Conservation (phyloP, 2,329 filamentous ascomycete species). For the Venturia nashicola region DNA sequence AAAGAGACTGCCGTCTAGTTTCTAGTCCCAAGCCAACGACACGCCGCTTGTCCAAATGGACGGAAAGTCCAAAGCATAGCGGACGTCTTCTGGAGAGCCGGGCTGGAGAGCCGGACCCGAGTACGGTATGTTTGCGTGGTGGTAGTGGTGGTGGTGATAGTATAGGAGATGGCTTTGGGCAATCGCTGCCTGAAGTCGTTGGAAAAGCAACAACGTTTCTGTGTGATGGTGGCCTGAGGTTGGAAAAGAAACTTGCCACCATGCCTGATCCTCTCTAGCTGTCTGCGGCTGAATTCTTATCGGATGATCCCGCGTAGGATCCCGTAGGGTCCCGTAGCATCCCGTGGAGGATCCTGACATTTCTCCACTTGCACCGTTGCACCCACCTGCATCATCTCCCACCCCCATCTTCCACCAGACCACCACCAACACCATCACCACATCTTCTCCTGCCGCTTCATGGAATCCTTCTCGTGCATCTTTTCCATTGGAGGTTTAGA, state of each 20-base stretch:
- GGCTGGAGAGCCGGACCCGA: no score
- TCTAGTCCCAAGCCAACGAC: neutral
- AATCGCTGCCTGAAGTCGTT: neutral
- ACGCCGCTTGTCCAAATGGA: neutral
- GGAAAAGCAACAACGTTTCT: neutral
- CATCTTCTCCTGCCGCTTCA: neutral
- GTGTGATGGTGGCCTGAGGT: neutral
- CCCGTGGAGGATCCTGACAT: neutral
- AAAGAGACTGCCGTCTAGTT: neutral
- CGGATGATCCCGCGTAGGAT: neutral
- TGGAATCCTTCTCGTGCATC: neutral
- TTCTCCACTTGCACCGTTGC: neutral
- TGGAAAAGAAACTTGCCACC: neutral
- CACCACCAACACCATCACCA: neutral
- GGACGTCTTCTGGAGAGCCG: no score
- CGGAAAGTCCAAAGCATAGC: neutral
- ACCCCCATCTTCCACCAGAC: neutral
- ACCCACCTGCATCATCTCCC: no score
- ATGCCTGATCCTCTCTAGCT: neutral
- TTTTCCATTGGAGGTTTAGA: neutral
- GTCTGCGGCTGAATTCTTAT: neutral
- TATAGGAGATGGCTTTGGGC: neutral
- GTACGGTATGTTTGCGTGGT: no score
- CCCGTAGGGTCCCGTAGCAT: no score
- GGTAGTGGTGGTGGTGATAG: no score